Base-by-base conservation (phyloP, 441 rosid species). In the Corymbia citriodora region DNA sequence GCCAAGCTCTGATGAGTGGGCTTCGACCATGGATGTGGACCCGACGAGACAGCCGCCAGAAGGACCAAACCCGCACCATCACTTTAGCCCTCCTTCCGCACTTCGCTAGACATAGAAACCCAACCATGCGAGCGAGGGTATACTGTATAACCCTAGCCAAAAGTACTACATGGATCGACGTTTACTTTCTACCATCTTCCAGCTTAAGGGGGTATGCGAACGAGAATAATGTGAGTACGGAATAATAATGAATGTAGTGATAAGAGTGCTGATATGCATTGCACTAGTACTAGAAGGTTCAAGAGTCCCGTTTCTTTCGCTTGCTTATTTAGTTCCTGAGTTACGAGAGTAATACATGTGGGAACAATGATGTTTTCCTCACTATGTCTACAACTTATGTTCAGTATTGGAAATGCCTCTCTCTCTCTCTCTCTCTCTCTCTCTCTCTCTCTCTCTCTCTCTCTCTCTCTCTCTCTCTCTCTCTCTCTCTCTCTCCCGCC, bases 61-160 rank as follows among this genome's bases (percentile, higher is more conserved):
- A 59, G 95, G 95, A 74, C 93, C 95, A 1, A 90, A 94, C 90
- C 90, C 89, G 50, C 88, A 61, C 18, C 96, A 94, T 89, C 92
- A 94, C 90, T 36, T 36, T 83, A 88, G n/a, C 52, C 29, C 40
- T 61, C 91, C 12, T 91, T 86, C 70, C 13, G 33, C 29, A 14
- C 11, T 23, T 74, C 16, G 9, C 85, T 74, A 13, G 50, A 29
- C 85, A 23, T 40, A 40, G 85, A 74, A 74, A 40, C 52, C 17
- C 40, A 45, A 74, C 52, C 6, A 10, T 21, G 29, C 5, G n/a
- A 74, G 85, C 21, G 17, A 40, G 85, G 52, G 85, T 74, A 74
- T 40, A 23, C 10, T 29, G 52, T 74, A 40, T 74, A 40, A 36
- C 12, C 52, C 52, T 74, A 12, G 52, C 52, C 14, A 40, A 74